Evolutionary conservation across 306 rosid genomes (phyloP).

Genomic region (Morella rubra): DNA sequence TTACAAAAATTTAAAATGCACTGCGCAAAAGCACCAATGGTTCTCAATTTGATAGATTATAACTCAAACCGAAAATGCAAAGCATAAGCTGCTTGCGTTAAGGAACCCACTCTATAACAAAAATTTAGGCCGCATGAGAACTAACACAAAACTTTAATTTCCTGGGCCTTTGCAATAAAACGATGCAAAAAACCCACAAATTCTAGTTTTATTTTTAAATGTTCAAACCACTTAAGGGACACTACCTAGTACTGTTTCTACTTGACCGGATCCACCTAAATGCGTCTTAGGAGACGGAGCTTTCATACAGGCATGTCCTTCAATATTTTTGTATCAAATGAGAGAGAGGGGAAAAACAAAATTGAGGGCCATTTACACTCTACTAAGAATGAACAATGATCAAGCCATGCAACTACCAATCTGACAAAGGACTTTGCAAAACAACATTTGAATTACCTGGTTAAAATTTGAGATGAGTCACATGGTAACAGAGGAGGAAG

Average conservation of each 20-base stretch:
- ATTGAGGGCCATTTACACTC: background rate
- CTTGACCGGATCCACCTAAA: background rate
- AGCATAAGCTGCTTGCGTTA: background rate
- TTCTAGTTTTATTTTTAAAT: background rate
- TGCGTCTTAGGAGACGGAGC: background rate
- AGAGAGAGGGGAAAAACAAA: background rate
- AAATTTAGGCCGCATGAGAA: background rate
- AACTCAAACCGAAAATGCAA: background rate
- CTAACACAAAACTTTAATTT: background rate
- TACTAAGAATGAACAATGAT: background rate
- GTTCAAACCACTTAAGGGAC: background rate
- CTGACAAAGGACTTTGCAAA: slow-evolving; percentile 10
- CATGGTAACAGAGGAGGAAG: slow-evolving; percentile 44
- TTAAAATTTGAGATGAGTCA: slow-evolving; percentile 39
- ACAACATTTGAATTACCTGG: slow-evolving; percentile 47
- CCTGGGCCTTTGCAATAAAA: background rate
- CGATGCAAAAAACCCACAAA: background rate
- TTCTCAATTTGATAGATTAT: background rate
- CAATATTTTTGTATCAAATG: background rate
- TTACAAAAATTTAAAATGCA: slow-evolving; percentile 1
- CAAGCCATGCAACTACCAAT: background rate
- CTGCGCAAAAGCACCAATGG: background rate
- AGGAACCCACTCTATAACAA: background rate
- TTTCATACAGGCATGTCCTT: background rate
- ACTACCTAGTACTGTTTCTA: background rate